These are phyloP conservation scores for Thecaphora thlaspeos DNA, from an alignment of 1,284 basidiomycete species.

Conservation along the genomic window DNA sequence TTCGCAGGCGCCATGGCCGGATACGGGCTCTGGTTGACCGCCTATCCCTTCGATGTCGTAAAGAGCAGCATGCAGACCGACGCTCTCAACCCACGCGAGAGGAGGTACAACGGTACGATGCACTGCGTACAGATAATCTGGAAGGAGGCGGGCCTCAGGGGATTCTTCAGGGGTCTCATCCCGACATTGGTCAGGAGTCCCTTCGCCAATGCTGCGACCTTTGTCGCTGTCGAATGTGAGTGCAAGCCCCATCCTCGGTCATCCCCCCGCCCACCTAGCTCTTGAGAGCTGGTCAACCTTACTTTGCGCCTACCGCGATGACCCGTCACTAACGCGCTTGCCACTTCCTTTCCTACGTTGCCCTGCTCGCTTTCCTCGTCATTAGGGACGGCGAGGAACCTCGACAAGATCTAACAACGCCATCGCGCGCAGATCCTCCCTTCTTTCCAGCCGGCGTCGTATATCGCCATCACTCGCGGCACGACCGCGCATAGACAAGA, in stretches of 20 bases:
- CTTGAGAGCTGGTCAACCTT: too few relatives aligned
- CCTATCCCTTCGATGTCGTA: constrained; percentile 91
- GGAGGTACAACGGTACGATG: constrained; percentile 74
- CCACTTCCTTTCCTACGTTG: too few relatives aligned
- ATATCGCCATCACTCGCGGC: too few relatives aligned
- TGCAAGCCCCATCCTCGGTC: not conserved
- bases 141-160: constrained; percentile 74
- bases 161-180: constrained; percentile 82
- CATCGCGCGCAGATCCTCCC: too few relatives aligned
- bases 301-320: too few relatives aligned
- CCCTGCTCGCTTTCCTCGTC: not conserved
- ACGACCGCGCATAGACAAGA: too few relatives aligned
- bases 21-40: constrained; percentile 59
- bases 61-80: constrained; percentile 96
- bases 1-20: constrained; percentile 49
- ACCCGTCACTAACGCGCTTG: too few relatives aligned
- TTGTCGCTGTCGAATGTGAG: constrained; percentile 51
- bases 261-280: too few relatives aligned
- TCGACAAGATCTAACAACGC: constrained; percentile 12
- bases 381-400: constrained; percentile 17
- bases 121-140: constrained; percentile 81
- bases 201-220: constrained; percentile 55
- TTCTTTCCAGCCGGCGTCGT: too few relatives aligned
- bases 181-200: constrained; percentile 78
- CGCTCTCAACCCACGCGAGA: constrained; percentile 59